A percentile compares a stretch with the other conserved stretches of the same genome.
These are phyloP conservation scores for Ophiostoma sp. DNA, from an alignment of 2,329 filamentous ascomycete species.

Conservation along the genomic window DNA sequence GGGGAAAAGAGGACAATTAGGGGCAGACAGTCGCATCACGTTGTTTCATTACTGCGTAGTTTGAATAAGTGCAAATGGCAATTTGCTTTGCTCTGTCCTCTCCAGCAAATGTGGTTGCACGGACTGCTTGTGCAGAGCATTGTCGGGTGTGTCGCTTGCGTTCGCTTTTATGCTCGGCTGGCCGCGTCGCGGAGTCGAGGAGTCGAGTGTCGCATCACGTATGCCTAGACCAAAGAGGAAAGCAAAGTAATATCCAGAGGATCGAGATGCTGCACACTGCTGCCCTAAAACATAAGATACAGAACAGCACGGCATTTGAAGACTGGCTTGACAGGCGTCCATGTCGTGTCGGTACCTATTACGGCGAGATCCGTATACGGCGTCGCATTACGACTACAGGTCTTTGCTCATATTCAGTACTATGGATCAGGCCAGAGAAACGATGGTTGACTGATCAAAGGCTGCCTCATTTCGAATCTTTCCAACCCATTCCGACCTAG, in stretches of 20 bases:
- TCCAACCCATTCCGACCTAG: background rate
- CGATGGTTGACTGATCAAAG: background rate
- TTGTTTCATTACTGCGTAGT: background rate
- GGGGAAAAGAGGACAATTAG: background rate
- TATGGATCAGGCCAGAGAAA: background rate
- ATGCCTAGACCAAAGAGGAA: background rate
- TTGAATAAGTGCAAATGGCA: background rate
- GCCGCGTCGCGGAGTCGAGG: background rate
- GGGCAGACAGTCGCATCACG: background rate
- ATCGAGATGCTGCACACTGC: background rate
- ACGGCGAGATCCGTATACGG: conserved; percentile 2
- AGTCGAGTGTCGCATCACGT: background rate
- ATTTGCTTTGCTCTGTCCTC: background rate
- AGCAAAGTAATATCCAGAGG: background rate
- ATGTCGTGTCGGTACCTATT: background rate
- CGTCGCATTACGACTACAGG: background rate
- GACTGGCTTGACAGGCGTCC: background rate
- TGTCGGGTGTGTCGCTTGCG: background rate
- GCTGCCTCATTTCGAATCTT: background rate
- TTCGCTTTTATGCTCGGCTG: background rate
- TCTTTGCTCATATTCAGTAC: background rate
- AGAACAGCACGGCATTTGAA: background rate
- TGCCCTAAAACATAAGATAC: background rate
- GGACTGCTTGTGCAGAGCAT: background rate
- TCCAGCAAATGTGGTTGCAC: background rate